Evolutionary conservation across 345 rosid genomes (phyloP), one percentile per base, ranked within the genome.

Genomic region (Gossypium thurberi): DNA sequence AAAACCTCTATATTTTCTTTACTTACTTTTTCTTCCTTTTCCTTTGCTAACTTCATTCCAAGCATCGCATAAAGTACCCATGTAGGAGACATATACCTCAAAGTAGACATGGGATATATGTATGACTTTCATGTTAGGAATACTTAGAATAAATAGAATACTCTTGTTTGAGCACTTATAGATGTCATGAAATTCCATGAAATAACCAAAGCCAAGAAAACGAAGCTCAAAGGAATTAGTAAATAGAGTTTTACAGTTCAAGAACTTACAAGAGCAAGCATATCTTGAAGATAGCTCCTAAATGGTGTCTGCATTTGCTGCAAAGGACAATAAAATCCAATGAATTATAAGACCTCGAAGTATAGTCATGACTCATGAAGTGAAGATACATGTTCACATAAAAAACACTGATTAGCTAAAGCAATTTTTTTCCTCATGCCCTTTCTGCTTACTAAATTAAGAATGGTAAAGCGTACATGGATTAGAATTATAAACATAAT

Each of bases 221-320:
- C 8, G 40, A 59, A 21, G 3, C 4, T 40, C 25, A 58, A 59
- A 23, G 10, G 25, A 58, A 59, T 14, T 46, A 58, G 18, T 57
- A 13, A 43, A 43, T 12, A 42, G 42, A 71, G 44, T 18, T 23
- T 21, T 42, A 71, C 13, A 1, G n/a, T 52, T 57, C 20, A 46
- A 72, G 3, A 51, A 88, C 97, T 89, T 89, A 94, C 99, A 71
- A 94, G 85, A 72, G 90, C 79, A 74, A 94, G 81, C 97, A 94
- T 92, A 21, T 92, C 92, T 66, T 95, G 91, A 68, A 95, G 94
- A 81, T 92, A 95, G 83, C 81, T 72, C 81, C 98, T 89, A 78
- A 95, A 95, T 28, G 98, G 98, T 10, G 99, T 92, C 76, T 95
- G 99, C 92, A 78, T 61, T 2, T 84, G 87, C 99, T 95, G 87